Base-by-base conservation (phyloP, 2,329 filamentous ascomycete species). In the Trichoderma cornu-damae region DNA sequence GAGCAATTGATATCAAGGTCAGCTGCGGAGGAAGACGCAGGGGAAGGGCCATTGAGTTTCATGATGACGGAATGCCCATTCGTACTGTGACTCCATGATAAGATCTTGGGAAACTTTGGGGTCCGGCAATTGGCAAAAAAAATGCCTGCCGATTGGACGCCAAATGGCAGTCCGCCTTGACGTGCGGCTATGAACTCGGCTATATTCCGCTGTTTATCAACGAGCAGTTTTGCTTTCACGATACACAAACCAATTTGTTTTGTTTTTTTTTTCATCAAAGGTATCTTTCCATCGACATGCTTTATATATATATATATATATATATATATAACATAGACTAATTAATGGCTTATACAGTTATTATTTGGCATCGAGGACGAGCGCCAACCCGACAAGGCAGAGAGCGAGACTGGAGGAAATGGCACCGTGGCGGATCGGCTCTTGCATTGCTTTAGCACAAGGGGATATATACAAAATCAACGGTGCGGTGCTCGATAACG, bases 21-120 rank as follows among this genome's bases (percentile, higher is more conserved):
- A 30, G 34, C 2, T 11, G n/a, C 24, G n/a, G 11, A 30, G 24
- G 22, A 4, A 52, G 14, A 32, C 7, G 28, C 26, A 52, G 18
- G 12, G 38, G 49, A 16, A 35, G 34, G 18, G 51, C 51, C 16
- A 38, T 55, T 30, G 51, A 55, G 32, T 55, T 55, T 47, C 24
- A 44, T 7, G 51, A 55, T 9, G 51, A 55, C 22, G 51, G 51
- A 47, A 55, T 55, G 51, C 51, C 51, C 1, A 55, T 55, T 9
- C 42, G 51, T 7, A 46, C 51, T 8, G 14, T 55, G 16, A 47
- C 51, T 11, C 51, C 16, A n/a, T 37, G 24, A 8, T 1, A 11
- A 8, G 30, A 16, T 6, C n/a, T n/a, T n/a, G n/a, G n/a, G n/a
- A n/a, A n/a, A n/a, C n/a, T n/a, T n/a, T n/a, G n/a, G n/a, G n/a